phyloP scores from a whole-genome alignment of 2,329 filamentous ascomycete species.

The Sclerotinia borealis region DNA sequence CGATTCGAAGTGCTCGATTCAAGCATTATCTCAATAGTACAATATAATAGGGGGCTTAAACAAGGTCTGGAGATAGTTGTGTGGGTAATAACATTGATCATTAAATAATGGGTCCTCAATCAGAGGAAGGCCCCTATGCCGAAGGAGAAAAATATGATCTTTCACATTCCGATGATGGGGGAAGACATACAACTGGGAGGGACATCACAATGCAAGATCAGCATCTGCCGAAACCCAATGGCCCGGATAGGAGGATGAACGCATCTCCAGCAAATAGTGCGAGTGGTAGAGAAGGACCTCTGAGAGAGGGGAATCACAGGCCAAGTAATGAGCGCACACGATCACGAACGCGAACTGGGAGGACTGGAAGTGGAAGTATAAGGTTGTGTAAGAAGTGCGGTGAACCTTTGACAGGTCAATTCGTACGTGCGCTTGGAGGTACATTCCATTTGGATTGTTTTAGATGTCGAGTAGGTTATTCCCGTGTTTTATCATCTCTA shows the following conservation, averaged over 20 bases:
- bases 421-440: constrained; percentile 86
- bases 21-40: neutral
- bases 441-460: constrained; percentile 98
- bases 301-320: constrained; percentile 17
- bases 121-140: constrained; percentile 33
- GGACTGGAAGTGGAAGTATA: constrained; percentile 52
- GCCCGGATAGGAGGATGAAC: constrained; percentile 28
- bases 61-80: constrained; percentile 10
- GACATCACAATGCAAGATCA: constrained; percentile 21
- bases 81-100: constrained; percentile 13
- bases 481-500: constrained; percentile 7
- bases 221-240: constrained; percentile 26
- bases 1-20: constrained; percentile 13
- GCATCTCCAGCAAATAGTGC: constrained; percentile 26
- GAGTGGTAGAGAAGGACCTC: constrained; percentile 25
- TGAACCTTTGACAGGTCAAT: constrained; percentile 84
- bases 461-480: constrained; percentile 70
- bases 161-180: constrained; percentile 18
- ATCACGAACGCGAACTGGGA: constrained; percentile 47
- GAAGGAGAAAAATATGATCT: constrained; percentile 24
- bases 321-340: constrained; percentile 51
- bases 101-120: constrained; percentile 33
- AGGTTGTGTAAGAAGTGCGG: constrained; percentile 82
- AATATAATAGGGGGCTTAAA: constrained; percentile 17
- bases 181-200: constrained; percentile 23